Evolutionary conservation across 257 asterid species (phyloP).

Genomic region (Solanum virginianum): DNA sequence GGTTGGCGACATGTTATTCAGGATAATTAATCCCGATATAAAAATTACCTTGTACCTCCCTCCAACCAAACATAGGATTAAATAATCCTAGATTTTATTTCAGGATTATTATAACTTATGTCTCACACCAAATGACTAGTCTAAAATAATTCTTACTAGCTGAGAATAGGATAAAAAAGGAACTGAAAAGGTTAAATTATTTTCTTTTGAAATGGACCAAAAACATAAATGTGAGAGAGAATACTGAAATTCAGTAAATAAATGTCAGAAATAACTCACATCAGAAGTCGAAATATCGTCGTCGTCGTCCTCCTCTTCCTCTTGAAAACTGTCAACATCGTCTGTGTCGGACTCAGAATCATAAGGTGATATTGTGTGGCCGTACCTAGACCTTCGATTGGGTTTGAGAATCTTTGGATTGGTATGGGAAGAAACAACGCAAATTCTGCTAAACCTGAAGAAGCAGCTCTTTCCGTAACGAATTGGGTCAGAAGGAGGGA

Average conservation of each 20-base stretch:
- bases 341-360: conserved; percentile 37
- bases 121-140: too few species aligned
- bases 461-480: not conserved
- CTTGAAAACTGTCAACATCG: not conserved
- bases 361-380: conserved; percentile 50
- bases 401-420: conserved; percentile 60
- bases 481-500: not conserved
- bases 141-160: too few species aligned
- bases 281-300: conserved; percentile 39
- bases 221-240: too few species aligned
- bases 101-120: too few species aligned
- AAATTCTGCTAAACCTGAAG: not conserved
- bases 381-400: conserved; percentile 64
- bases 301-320: conserved; percentile 8
- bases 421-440: conserved; percentile 62
- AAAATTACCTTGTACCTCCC: too few species aligned
- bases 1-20: too few species aligned
- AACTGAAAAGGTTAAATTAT: too few species aligned
- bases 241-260: not conserved
- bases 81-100: too few species aligned
- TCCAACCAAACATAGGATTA: too few species aligned
- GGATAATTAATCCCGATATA: too few species aligned
- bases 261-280: conserved; percentile 20
- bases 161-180: too few species aligned
- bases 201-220: too few species aligned